Conservation (phyloP, 2,329 filamentous ascomycete genomes). For the Parafenestella ontariensis region DNA sequence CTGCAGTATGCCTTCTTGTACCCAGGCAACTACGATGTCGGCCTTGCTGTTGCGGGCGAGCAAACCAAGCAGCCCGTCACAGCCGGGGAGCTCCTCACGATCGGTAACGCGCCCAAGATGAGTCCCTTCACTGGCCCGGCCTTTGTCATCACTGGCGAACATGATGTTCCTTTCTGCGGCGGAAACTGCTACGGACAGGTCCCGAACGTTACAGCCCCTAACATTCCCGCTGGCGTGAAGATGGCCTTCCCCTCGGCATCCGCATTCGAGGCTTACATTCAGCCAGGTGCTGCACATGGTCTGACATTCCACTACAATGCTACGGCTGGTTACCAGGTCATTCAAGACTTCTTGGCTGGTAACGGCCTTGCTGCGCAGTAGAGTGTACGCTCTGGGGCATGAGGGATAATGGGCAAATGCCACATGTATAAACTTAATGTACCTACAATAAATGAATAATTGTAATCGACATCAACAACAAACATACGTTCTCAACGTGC, state of each 20-base stretch:
- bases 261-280: conserved; percentile 61
- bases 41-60: conserved; percentile 57
- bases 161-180: conserved; percentile 66
- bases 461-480: neutral
- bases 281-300: conserved; percentile 56
- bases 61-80: conserved; percentile 63
- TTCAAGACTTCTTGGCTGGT: conserved; percentile 44
- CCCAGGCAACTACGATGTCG: conserved; percentile 63
- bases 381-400: neutral
- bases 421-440: neutral
- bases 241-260: conserved; percentile 55
- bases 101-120: conserved; percentile 50
- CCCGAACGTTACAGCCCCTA: conserved; percentile 50
- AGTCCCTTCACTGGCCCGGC: conserved; percentile 62
- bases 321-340: conserved; percentile 49
- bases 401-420: neutral
- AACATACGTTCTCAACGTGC: too few species aligned
- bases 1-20: conserved; percentile 60
- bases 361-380: conserved; percentile 30
- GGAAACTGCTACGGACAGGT: conserved; percentile 60
- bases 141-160: conserved; percentile 63
- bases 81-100: conserved; percentile 65
- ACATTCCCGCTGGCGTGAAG: conserved; percentile 55
- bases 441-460: neutral
- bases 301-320: conserved; percentile 58